phyloP scores from a whole-genome alignment of 2,329 filamentous ascomycete genomes.

The Fragosphaeria purpurea region DNA sequence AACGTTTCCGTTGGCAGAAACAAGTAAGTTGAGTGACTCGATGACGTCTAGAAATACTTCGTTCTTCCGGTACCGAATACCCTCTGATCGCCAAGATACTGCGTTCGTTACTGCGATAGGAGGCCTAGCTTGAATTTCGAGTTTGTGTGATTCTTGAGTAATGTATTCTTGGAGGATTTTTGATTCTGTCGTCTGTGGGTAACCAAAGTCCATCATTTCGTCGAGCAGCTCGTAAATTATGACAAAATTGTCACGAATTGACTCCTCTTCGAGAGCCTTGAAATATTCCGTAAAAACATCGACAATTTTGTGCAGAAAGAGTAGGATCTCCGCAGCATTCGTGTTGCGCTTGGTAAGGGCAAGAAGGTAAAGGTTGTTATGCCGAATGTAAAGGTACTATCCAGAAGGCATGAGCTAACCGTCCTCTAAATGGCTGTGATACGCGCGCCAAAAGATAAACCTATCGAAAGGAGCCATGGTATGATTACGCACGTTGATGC shows the following conservation, averaged over 20 bases:
- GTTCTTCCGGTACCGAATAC: constrained; percentile 97
- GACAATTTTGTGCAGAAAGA: constrained; percentile 96
- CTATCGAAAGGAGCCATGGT: not conserved
- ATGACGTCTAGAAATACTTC: constrained; percentile 98
- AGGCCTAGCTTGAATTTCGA: constrained; percentile 90
- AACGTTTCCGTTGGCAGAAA: constrained; percentile 89
- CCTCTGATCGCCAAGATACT: constrained; percentile 95
- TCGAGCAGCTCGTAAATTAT: constrained; percentile 97
- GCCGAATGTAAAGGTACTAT: constrained; percentile 96
- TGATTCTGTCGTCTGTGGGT: constrained; percentile 94
- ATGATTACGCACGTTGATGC: constrained; percentile 65
- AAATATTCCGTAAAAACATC: constrained; percentile 99
- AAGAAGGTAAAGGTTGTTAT: constrained; percentile 98
- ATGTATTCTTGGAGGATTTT: constrained; percentile 99
- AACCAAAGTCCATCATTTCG: constrained; percentile 99
- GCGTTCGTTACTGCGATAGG: constrained; percentile 98
- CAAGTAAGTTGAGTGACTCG: constrained; percentile 90
- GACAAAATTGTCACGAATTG: constrained; percentile 98
- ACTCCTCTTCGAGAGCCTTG: constrained; percentile 97
- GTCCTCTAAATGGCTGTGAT: not conserved
- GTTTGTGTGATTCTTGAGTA: constrained; percentile 96
- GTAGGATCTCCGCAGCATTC: constrained; percentile 94
- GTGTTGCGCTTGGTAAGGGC: constrained; percentile 97
- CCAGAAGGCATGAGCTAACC: too few species aligned
- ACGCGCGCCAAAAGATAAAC: not conserved